Evolutionary conservation across 2,329 filamentous ascomycete species (phyloP), one percentile per base, ranked within the genome.

Genomic region (Aspergillus pseudonomiae): DNA sequence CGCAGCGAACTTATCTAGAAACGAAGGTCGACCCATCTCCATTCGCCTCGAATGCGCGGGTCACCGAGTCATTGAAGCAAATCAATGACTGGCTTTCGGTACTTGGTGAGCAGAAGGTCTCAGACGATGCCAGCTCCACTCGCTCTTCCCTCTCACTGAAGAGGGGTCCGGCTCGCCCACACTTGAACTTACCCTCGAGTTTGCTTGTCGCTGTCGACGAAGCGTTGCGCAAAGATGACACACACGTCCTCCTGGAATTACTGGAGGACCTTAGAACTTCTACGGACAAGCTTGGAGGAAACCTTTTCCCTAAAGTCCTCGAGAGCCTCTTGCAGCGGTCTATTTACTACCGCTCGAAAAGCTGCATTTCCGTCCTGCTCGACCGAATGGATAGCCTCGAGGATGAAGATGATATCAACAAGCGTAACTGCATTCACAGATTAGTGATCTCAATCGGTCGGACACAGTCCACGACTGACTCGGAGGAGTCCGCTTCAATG

Each of bases 61-160:
- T 90, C 19, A 80, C 82, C 46, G 79, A 85, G 64, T 83, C 87
- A 14, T 83, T 90, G 82, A 86, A 86, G 62, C 83, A 80, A 11
- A 92, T 98, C 75, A 98, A 98, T 78, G 91, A 93, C 68, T 97
- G 94, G 93, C 85, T 99, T 21, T 94, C 93, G 0, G 86, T 89
- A 2, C 82, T 98, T 21, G 90, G 89, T 19, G 93, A 96, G 57
- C 86, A 89, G 39, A 92, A 94, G 74, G 86, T 85, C n/a, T 77
- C 86, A 14, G 91, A 95, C 71, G 93, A 97, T 75, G 83, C 87
- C 55, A 88, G 83, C 58, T 95, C 93, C 1, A 85, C 88, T 1
- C 88, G 85, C 67, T 91, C 89, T 4, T 84, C 83, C 19, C 81
- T 88, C 43, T 95, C 93, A 0, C 80, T 97, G 24, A 91, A 92